phyloP scores from a whole-genome alignment of 345 rosid species.

The Brassica juncea region DNA sequence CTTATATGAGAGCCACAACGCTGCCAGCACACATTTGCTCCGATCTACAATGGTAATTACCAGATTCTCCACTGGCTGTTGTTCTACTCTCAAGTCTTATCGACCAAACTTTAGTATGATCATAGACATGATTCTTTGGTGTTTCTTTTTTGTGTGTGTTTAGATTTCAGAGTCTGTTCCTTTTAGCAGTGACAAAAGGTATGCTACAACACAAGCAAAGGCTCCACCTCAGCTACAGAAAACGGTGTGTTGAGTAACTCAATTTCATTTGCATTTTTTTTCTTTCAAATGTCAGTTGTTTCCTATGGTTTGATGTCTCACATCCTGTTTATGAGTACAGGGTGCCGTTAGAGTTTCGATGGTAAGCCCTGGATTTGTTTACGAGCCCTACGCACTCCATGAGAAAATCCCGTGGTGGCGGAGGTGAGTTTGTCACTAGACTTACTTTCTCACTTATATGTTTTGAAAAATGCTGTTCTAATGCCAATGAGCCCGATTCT shows the following conservation, averaged over 20 bases:
- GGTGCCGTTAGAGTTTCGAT: conserved; percentile 66
- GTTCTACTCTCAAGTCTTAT: background rate
- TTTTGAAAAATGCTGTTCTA: conserved; percentile 1
- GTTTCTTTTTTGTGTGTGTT: conserved; percentile 28
- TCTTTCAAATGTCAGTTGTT: background rate
- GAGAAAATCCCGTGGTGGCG: conserved; percentile 74
- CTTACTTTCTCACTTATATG: no score
- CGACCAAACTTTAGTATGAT: background rate
- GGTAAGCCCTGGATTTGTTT: conserved; percentile 87
- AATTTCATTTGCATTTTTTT: background rate
- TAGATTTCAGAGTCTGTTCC: conserved; percentile 54
- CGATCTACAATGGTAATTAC: conserved; percentile 61
- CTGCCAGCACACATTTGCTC: conserved; percentile 42
- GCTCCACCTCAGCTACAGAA: conserved; percentile 69
- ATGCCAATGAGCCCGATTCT: no score
- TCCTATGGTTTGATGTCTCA: conserved; percentile 19
- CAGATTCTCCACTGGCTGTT: conserved; percentile 22
- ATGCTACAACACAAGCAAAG: conserved; percentile 51
- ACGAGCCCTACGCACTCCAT: conserved; percentile 74
- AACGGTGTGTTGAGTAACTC: conserved; percentile 51
- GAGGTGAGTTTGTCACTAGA: conserved; percentile 54
- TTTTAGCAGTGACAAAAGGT: conserved; percentile 50
- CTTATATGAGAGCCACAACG: conserved; percentile 41
- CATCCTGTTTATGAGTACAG: conserved; percentile 46
- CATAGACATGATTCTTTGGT: background rate